Evolutionary conservation across 768 basidiomycete species (phyloP).

Genomic region (Mycena vulgaris): DNA sequence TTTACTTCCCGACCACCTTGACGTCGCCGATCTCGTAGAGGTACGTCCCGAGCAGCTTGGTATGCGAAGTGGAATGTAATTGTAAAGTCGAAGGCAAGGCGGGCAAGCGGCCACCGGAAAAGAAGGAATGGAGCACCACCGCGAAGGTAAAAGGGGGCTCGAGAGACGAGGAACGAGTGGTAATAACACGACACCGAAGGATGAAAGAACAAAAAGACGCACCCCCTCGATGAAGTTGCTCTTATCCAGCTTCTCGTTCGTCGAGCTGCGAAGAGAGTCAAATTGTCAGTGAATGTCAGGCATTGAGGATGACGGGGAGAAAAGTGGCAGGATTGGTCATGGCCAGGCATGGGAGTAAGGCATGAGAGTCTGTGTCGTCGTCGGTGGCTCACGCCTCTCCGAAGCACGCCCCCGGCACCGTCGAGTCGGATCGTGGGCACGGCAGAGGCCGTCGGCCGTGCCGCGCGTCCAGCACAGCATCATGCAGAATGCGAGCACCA

Average conservation of each 20-base stretch:
- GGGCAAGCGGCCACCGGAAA: not conserved
- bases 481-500: too few relatives aligned
- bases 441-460: too few relatives aligned
- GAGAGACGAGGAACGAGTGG: not conserved
- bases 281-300: too few relatives aligned
- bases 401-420: too few relatives aligned
- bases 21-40: slow-evolving; percentile 75
- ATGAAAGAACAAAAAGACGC: slow-evolving; percentile 38
- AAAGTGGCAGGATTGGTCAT: too few relatives aligned
- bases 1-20: slow-evolving; percentile 11
- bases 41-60: slow-evolving; percentile 86
- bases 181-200: not conserved
- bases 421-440: too few relatives aligned
- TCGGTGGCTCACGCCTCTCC: too few relatives aligned
- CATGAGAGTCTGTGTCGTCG: too few relatives aligned
- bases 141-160: not conserved
- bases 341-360: too few relatives aligned
- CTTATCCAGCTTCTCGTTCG: slow-evolving; percentile 94
- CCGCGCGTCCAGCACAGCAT: too few relatives aligned
- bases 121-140: not conserved
- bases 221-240: slow-evolving; percentile 93
- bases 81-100: not conserved
- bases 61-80: slow-evolving; percentile 47
- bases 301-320: too few relatives aligned
- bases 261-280: slow-evolving; percentile 85